phyloP scores from a whole-genome alignment of 768 basidiomycete genomes.

The Gloeostereum incarnatum region DNA sequence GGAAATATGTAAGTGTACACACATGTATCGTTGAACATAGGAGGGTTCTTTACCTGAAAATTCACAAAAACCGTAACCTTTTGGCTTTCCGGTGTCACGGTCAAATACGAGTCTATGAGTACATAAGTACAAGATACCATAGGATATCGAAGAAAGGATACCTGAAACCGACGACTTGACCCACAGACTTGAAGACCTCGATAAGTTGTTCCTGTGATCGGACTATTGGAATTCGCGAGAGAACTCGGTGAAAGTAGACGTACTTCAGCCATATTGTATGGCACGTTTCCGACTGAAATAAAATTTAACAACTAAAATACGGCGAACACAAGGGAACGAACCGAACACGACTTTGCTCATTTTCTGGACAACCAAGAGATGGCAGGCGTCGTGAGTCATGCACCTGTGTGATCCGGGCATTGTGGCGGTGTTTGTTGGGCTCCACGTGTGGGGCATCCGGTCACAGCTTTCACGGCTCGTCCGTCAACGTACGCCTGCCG shows the following conservation, averaged over 20 bases:
- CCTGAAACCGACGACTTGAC: constrained; percentile 87
- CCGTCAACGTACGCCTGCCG: no score
- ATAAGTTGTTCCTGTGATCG: constrained; percentile 63
- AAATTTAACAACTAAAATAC: not conserved
- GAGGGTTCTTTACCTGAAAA: constrained; percentile 61
- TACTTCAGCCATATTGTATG: constrained; percentile 81
- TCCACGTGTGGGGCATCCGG: no score
- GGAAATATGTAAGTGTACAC: constrained; percentile 1
- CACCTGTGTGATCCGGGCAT: no score
- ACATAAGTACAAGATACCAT: not conserved
- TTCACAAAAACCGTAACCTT: constrained; percentile 92
- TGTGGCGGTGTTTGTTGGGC: no score
- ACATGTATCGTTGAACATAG: constrained; percentile 1
- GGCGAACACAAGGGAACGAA: no score
- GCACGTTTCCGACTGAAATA: constrained; percentile 28
- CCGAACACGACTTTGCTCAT: no score
- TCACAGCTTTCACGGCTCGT: no score
- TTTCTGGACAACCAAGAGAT: no score
- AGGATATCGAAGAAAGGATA: constrained; percentile 16
- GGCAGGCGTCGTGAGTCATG: no score
- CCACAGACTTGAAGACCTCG: constrained; percentile 82
- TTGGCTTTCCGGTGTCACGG: constrained; percentile 89
- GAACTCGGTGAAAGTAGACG: constrained; percentile 11
- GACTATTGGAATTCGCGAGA: constrained; percentile 6
- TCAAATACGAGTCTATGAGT: constrained; percentile 70